Conservation (phyloP, 306 rosid species). For the Quercus variabilis region DNA sequence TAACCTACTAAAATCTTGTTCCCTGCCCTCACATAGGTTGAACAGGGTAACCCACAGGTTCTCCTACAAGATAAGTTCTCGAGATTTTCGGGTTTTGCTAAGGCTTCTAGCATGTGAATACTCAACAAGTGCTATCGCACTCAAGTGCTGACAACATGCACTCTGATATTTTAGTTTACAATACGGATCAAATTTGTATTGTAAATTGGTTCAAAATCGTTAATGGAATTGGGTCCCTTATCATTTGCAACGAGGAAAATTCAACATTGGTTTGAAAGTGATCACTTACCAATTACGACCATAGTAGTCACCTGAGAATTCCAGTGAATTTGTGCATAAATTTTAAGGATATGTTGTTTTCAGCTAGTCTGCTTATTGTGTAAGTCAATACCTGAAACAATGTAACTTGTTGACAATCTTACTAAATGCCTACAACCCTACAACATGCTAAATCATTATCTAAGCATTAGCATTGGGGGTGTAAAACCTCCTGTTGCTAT, state of each 20-base stretch:
- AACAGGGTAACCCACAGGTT: slow-evolving; percentile 77
- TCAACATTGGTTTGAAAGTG: neutral
- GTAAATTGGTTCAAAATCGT: neutral
- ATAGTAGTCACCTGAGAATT: neutral
- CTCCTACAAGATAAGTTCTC: slow-evolving; percentile 56
- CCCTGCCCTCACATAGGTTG: slow-evolving; percentile 38
- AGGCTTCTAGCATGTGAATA: slow-evolving; percentile 65
- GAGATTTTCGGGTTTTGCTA: slow-evolving; percentile 64
- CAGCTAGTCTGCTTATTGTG: neutral
- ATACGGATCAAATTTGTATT: neutral
- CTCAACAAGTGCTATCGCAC: slow-evolving; percentile 8
- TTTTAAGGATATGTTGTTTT: neutral
- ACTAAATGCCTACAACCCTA: neutral
- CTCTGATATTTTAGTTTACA: neutral
- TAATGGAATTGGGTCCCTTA: neutral
- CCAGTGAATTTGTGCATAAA: neutral
- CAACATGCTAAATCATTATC: neutral
- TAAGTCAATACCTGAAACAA: neutral
- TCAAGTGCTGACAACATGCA: neutral
- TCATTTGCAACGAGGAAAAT: neutral
- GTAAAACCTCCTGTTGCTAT: no score
- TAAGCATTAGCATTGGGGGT: no score
- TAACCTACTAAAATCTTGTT: neutral
- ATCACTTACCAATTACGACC: neutral
- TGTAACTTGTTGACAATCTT: neutral